Evolutionary conservation across 106 monocot genomes (phyloP), one percentile per base, ranked within the genome.

Genomic region (Amphibolis antarctica): DNA sequence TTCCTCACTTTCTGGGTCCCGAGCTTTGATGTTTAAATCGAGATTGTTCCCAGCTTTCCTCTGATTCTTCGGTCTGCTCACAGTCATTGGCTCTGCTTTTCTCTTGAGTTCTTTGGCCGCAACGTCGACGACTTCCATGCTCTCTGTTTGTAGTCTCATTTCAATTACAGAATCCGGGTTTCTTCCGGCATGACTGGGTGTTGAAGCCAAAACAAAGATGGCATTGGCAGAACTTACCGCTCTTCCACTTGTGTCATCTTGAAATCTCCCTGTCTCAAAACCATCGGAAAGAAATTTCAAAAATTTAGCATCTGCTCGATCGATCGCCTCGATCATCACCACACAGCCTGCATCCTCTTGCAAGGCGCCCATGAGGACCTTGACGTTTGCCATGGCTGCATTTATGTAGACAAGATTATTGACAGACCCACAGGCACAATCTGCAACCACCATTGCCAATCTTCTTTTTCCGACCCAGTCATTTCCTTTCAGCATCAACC

Each of bases 391-490:
- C 20, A 28, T 52, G 0, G 17, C 70, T 25, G 47, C 29, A 56
- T 82, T 64, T 0, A 82, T 71, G 51, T 25, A 58, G 18, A 85
- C 26, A 24, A 84, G 47, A 43, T 42, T 71, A 53, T 74, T 51
- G 17, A 49, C 1, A 11, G 82, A 84, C 47, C 84, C 82, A 14
- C 51, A 69, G 3, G 72, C 60, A 0, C 57, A 66, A 28, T 90
- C 82, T 12, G 84, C 79, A 11, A 74, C 49, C 18, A 79, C 80
- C 36, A 54, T 55, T 42, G 74, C 74, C 45, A 85, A 42, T 46
- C 96, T 82, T 59, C 73, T 69, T 73, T 80, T 86, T 10, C 74
- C 90, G 63, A 82, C 66, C 31, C 31, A 44, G 69, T 96, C 96
- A 24, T 27, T 76, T 53, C 96, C 96, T 73, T 67, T 51, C 17